Evolutionary conservation across 352 stramenopile species (phyloP).

Genomic region (Globisporangium middletonii): DNA sequence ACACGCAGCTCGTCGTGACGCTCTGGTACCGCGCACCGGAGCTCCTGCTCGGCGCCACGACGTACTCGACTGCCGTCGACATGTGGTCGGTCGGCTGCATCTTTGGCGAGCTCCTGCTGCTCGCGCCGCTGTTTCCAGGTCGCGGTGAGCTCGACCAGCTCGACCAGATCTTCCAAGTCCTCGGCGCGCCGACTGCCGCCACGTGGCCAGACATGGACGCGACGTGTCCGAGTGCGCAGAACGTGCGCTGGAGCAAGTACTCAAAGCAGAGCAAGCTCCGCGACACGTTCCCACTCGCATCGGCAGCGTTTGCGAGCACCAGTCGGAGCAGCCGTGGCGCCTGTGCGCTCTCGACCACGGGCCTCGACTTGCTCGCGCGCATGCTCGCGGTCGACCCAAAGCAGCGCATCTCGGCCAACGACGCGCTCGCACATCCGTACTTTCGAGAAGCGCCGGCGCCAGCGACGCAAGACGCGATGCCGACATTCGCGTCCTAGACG

Average conservation of each 20-base stretch:
- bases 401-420: conserved; percentile 69
- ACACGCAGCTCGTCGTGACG: conserved; percentile 93
- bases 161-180: conserved; percentile 94
- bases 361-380: conserved; percentile 59
- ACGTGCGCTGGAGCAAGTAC: conserved; percentile 54
- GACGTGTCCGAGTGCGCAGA: conserved; percentile 48
- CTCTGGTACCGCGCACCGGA: conserved; percentile 94
- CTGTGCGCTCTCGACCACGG: conserved; percentile 65
- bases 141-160: conserved; percentile 95
- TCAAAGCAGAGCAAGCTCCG: conserved; percentile 58
- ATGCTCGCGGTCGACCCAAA: conserved; percentile 69
- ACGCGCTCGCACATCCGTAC: conserved; percentile 77
- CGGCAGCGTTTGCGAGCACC: conserved; percentile 34
- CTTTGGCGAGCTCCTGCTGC: conserved; percentile 94
- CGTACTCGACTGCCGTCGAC: conserved; percentile 94
- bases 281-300: conserved; percentile 70
- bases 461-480: conserved; percentile 72
- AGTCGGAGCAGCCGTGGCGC: conserved; percentile 5
- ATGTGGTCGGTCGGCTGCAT: conserved; percentile 97
- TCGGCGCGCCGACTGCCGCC: conserved; percentile 87
- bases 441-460: conserved; percentile 66
- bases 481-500: conserved; percentile 48
- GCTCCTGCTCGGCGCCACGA: conserved; percentile 86
- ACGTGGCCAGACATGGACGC: conserved; percentile 84
- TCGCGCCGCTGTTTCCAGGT: conserved; percentile 91